These are phyloP conservation scores for Plenodomus biglobosus DNA, from an alignment of 2,329 filamentous ascomycete genomes.

Conservation along the genomic window DNA sequence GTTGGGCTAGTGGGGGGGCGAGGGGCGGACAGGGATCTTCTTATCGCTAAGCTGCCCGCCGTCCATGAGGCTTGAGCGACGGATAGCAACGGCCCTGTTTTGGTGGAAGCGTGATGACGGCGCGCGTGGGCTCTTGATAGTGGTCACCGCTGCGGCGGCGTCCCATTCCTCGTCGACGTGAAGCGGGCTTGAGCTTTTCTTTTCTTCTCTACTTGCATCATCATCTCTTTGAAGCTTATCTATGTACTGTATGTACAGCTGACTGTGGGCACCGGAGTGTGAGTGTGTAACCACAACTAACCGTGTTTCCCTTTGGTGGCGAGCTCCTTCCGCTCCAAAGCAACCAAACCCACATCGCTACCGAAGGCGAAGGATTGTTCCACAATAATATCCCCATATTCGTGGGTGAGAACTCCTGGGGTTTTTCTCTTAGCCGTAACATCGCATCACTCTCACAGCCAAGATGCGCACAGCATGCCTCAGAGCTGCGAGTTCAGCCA, in stretches of 20 bases:
- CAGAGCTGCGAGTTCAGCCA: conserved; percentile 34
- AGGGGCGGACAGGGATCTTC: conserved; percentile 7
- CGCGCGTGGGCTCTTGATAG: neutral
- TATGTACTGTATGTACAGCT: too few species aligned
- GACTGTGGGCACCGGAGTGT: too few species aligned
- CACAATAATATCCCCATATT: neutral
- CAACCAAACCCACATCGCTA: neutral
- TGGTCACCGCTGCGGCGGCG: conserved; percentile 5
- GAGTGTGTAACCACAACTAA: neutral
- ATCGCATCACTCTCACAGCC: conserved; percentile 4
- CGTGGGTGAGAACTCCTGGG: neutral
- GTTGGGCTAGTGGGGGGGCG: conserved; percentile 17
- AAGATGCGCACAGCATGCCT: conserved; percentile 39
- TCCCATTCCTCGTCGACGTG: neutral
- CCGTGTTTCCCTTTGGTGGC: neutral
- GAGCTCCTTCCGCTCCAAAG: neutral
- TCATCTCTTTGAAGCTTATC: neutral
- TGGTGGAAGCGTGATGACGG: conserved; percentile 3
- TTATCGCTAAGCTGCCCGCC: conserved; percentile 13
- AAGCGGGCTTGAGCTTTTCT: conserved; percentile 6
- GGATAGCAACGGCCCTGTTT: conserved; percentile 19
- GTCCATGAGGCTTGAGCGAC: conserved; percentile 1
- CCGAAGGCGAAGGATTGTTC: neutral
- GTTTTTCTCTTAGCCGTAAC: conserved; percentile 3
- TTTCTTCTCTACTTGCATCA: neutral